Percentiles rank a stretch among this genome's conserved stretches.
phyloP scores from a whole-genome alignment of 2,329 filamentous ascomycete species.

The Aurifilum marmelostoma region DNA sequence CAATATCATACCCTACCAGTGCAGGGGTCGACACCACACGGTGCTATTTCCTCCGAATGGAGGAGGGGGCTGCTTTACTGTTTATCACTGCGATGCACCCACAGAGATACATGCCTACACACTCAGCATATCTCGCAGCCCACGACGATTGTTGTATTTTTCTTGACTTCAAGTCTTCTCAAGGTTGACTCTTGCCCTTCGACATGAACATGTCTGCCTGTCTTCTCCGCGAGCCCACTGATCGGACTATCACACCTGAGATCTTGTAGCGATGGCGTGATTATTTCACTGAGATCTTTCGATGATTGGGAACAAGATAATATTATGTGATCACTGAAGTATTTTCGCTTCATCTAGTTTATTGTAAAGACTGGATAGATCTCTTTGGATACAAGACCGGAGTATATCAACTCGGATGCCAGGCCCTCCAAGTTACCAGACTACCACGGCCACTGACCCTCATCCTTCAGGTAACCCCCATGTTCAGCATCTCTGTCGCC shows the following conservation, averaged over 20 bases:
- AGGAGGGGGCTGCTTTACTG: not conserved
- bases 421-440: not conserved
- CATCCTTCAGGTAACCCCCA: not conserved
- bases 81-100: not conserved
- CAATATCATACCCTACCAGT: not conserved
- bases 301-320: too few species aligned
- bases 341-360: not conserved
- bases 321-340: too few species aligned
- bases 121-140: not conserved
- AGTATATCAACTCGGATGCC: not conserved
- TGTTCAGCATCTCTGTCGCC: conserved; percentile 15
- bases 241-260: not conserved
- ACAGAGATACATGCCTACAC: not conserved
- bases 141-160: not conserved
- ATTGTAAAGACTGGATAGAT: not conserved
- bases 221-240: not conserved
- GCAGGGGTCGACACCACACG: not conserved
- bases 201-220: not conserved
- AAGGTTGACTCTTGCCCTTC: not conserved
- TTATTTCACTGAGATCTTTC: not conserved
- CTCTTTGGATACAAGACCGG: not conserved
- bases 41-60: not conserved
- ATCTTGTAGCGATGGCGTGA: not conserved
- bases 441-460: conserved; percentile 5
- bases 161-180: not conserved